A percentile compares a stretch with the other conserved stretches of the same genome.
These are phyloP conservation scores for Cercospora nicotianae DNA, from an alignment of 2,329 filamentous ascomycete genomes.

Conservation along the genomic window DNA sequence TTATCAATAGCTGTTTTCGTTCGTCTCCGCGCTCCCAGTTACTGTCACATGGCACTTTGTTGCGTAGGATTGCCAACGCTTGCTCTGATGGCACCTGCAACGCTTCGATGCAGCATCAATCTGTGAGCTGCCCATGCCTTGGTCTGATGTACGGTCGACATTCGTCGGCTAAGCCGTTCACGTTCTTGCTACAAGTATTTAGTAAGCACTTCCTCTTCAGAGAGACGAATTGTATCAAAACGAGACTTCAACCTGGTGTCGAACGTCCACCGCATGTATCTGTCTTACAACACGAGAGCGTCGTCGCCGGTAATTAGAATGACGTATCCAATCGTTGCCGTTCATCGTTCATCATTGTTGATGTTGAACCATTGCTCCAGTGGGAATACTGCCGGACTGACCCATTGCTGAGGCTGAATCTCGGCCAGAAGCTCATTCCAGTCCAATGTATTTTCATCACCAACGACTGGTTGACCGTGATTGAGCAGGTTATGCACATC, in stretches of 20 bases:
- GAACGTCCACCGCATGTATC: background rate
- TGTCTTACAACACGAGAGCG: background rate
- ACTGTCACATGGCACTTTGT: background rate
- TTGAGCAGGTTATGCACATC: background rate
- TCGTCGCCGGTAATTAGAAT: background rate
- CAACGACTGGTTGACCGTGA: background rate
- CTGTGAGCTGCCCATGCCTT: background rate
- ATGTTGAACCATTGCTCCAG: conserved; percentile 1
- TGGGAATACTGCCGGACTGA: background rate
- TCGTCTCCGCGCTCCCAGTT: background rate
- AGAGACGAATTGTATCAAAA: background rate
- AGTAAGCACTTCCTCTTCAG: background rate
- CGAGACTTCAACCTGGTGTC: background rate
- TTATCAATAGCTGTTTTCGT: background rate
- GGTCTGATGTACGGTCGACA: background rate
- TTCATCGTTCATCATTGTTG: background rate
- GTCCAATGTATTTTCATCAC: background rate
- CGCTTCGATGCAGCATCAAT: background rate
- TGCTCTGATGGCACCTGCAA: background rate
- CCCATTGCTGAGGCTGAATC: background rate
- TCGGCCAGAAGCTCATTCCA: background rate
- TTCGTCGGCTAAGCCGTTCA: background rate
- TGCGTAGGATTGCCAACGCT: background rate
- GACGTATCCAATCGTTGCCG: background rate
- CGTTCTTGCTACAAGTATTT: background rate